Evolutionary conservation across 2,329 filamentous ascomycete genomes (phyloP).

Genomic region (Fusarium circinatum): DNA sequence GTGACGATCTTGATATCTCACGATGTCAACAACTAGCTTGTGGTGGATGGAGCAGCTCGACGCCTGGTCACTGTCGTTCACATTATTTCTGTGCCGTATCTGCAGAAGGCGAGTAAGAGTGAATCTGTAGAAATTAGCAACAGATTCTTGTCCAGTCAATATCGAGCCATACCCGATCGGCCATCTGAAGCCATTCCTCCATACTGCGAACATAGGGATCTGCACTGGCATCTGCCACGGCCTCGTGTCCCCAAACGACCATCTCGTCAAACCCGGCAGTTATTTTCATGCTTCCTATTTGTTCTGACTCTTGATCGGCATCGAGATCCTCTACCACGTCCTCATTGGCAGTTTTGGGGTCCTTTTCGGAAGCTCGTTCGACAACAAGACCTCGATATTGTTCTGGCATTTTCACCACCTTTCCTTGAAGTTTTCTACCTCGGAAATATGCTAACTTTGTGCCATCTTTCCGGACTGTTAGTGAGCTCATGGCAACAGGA

Average conservation of each 20-base stretch:
- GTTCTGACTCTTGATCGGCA: slow-evolving; percentile 51
- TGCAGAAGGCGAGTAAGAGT: slow-evolving; percentile 29
- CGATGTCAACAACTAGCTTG: background rate
- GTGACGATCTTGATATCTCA: background rate
- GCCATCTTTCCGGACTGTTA: slow-evolving; percentile 54
- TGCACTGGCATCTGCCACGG: slow-evolving; percentile 65
- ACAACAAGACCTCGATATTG: slow-evolving; percentile 75
- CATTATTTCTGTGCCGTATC: background rate
- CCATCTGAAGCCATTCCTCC: slow-evolving; percentile 82
- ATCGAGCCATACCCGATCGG: slow-evolving; percentile 68
- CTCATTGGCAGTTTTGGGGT: slow-evolving; percentile 49
- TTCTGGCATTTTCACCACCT: slow-evolving; percentile 72
- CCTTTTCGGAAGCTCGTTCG: slow-evolving; percentile 50
- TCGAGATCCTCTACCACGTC: slow-evolving; percentile 56
- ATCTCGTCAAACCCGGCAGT: slow-evolving; percentile 78
- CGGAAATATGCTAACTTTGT: slow-evolving; percentile 75
- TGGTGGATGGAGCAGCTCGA: background rate
- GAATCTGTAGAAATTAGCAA: slow-evolving; percentile 35
- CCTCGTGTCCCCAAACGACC: slow-evolving; percentile 87
- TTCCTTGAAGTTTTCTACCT: slow-evolving; percentile 81
- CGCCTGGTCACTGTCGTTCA: background rate
- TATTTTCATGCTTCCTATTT: slow-evolving; percentile 66
- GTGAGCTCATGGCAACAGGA: background rate
- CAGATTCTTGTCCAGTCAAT: background rate
- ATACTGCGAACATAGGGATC: slow-evolving; percentile 81